These are phyloP conservation scores for Nakazawaea peltata DNA, from an alignment of 805 yeast species.

Conservation along the genomic window DNA sequence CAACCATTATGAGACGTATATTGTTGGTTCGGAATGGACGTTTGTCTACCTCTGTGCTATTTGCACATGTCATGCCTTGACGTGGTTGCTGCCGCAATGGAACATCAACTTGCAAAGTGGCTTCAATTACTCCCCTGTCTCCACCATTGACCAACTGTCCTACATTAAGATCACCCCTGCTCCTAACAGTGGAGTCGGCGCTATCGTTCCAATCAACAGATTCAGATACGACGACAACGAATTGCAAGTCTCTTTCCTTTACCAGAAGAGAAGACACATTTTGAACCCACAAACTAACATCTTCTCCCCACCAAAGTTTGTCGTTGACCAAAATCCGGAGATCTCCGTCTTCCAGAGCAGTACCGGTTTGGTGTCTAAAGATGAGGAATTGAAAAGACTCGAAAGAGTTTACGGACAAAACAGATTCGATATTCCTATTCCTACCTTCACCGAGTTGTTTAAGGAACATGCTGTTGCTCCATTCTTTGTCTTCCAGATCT, in stretches of 20 bases:
- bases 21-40: conserved; percentile 93
- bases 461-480: conserved; percentile 98
- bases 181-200: conserved; percentile 80
- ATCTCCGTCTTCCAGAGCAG: conserved; percentile 46
- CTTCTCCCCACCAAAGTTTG: conserved; percentile 79
- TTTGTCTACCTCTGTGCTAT: conserved; percentile 76
- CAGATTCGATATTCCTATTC: conserved; percentile 90
- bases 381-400: conserved; percentile 25
- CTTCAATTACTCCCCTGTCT: conserved; percentile 58
- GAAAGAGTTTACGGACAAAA: conserved; percentile 72
- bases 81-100: conserved; percentile 95
- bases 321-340: conserved; percentile 52
- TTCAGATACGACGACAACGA: conserved; percentile 50
- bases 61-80: conserved; percentile 61
- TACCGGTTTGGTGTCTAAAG: conserved; percentile 22
- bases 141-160: conserved; percentile 52
- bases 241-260: conserved; percentile 62
- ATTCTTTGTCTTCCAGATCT: conserved; percentile 91
- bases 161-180: conserved; percentile 73
- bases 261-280: conserved; percentile 88
- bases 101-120: conserved; percentile 58
- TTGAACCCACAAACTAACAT: conserved; percentile 42
- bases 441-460: conserved; percentile 83
- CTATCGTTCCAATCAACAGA: conserved; percentile 58
- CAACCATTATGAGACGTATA: conserved; percentile 67